Conservation (phyloP, 140 eudicot species). For the Ambrosia hybrid region DNA sequence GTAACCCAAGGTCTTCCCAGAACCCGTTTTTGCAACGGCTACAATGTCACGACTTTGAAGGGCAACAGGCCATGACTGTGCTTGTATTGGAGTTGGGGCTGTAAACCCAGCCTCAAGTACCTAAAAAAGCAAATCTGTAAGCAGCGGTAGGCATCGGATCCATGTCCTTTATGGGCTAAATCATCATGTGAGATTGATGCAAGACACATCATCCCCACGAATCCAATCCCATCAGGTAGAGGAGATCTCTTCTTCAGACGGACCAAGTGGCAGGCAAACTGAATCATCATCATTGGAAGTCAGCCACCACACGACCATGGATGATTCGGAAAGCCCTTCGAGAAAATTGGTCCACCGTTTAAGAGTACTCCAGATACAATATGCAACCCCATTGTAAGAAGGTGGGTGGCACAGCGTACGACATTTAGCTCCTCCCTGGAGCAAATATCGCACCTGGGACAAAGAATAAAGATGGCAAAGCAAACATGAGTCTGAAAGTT, state of each 20-base stretch:
- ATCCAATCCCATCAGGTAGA: conserved; percentile 51
- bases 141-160: conserved; percentile 46
- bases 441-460: conserved; percentile 99
- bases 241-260: conserved; percentile 68
- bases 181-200: conserved; percentile 44
- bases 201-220: conserved; percentile 62
- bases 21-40: conserved; percentile 98
- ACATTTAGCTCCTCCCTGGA: conserved; percentile 99
- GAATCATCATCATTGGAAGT: conserved; percentile 81
- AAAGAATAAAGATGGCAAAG: conserved; percentile 54
- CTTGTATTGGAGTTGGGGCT: conserved; percentile 97
- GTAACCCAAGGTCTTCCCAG: conserved; percentile 96
- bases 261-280: conserved; percentile 86
- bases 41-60: conserved; percentile 92
- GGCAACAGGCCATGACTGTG: conserved; percentile 99
- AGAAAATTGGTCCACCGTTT: conserved; percentile 65
- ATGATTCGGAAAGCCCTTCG: conserved; percentile 90
- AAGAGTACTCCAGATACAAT: conserved; percentile 69
- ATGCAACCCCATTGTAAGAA: conserved; percentile 62
- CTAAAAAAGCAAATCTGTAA: conserved; percentile 55
- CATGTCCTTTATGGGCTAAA: conserved; percentile 31
- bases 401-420: conserved; percentile 87
- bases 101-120: conserved; percentile 86
- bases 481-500: conserved; percentile 64
- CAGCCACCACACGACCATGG: conserved; percentile 62